Percentiles rank a stretch among this genome's conserved stretches.
Conservation (phyloP, 108 stramenopile genomes). For the Asterionellopsis glacialis region DNA sequence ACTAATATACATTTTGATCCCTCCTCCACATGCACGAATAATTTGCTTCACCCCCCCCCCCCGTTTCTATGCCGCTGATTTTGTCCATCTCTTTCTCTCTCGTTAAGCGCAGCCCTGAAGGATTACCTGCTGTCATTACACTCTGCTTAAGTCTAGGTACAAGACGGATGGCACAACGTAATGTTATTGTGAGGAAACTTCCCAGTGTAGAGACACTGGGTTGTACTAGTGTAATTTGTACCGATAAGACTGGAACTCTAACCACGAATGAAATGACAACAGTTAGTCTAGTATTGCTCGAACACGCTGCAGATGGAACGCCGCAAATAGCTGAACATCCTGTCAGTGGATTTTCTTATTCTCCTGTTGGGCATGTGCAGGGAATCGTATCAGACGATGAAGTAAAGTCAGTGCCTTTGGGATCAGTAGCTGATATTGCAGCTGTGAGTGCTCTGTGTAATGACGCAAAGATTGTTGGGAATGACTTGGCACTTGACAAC, state of each 20-base stretch:
- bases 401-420: conserved; percentile 35
- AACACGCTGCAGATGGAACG: conserved; percentile 22
- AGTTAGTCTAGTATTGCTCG: conserved; percentile 63
- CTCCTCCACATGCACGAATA: no score
- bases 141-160: conserved; percentile 94
- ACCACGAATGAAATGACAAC: conserved; percentile 99
- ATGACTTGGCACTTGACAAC: conserved; percentile 23
- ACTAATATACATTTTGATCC: no score
- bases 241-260: conserved; percentile 98
- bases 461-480: conserved; percentile 76
- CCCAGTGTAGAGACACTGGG: conserved; percentile 97
- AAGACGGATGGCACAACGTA: conserved; percentile 84
- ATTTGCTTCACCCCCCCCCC: no score
- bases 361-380: conserved; percentile 62
- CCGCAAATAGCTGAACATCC: conserved; percentile 45
- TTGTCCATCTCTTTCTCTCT: no score
- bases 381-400: conserved; percentile 42
- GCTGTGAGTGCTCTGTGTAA: conserved; percentile 81
- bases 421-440: conserved; percentile 56
- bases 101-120: conserved; percentile 68
- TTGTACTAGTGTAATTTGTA: conserved; percentile 91
- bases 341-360: conserved; percentile 74
- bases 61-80: no score
- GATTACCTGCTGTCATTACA: conserved; percentile 96
- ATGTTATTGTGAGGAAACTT: conserved; percentile 84